phyloP scores from a whole-genome alignment of 1,139 yeast genomes.

The Suhomyces guaymorum region DNA sequence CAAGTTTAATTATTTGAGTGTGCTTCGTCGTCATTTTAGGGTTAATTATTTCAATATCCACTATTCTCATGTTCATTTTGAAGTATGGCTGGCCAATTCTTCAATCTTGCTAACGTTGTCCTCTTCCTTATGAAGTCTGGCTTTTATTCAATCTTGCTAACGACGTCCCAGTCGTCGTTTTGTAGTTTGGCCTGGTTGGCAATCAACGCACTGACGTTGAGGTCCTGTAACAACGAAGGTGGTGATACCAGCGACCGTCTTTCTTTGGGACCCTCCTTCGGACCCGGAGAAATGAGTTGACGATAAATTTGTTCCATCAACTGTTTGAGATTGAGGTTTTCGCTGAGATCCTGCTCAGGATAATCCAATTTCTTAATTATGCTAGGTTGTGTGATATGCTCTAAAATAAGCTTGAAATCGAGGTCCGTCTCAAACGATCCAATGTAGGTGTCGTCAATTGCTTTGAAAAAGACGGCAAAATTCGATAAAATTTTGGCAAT shows the following conservation, averaged over 20 bases:
- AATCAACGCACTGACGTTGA: constrained; percentile 26
- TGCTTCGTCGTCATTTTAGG: too few species aligned
- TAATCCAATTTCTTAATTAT: not conserved
- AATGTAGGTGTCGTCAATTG: constrained; percentile 1
- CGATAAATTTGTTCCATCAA: constrained; percentile 19
- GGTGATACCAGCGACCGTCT: constrained; percentile 9
- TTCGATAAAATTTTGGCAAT: constrained; percentile 42
- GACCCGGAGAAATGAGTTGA: constrained; percentile 10
- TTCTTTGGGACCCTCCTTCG: constrained; percentile 2
- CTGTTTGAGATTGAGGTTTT: constrained; percentile 12
- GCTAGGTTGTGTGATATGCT: constrained; percentile 2
- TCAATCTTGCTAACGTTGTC: too few species aligned
- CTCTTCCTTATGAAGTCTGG: too few species aligned
- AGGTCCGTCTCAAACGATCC: constrained; percentile 18
- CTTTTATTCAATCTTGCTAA: constrained; percentile 26
- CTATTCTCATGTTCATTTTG: too few species aligned
- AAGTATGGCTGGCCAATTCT: too few species aligned
- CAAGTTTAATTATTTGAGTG: too few species aligned
- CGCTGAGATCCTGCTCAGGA: constrained; percentile 8
- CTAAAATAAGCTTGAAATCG: constrained; percentile 28
- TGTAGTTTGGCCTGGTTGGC: constrained; percentile 32
- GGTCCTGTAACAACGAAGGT: constrained; percentile 22
- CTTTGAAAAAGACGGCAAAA: constrained; percentile 33
- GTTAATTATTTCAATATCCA: too few species aligned
- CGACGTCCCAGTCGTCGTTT: constrained; percentile 47